phyloP scores from a whole-genome alignment of 345 rosid genomes.

The Geranium rotundifolium region DNA sequence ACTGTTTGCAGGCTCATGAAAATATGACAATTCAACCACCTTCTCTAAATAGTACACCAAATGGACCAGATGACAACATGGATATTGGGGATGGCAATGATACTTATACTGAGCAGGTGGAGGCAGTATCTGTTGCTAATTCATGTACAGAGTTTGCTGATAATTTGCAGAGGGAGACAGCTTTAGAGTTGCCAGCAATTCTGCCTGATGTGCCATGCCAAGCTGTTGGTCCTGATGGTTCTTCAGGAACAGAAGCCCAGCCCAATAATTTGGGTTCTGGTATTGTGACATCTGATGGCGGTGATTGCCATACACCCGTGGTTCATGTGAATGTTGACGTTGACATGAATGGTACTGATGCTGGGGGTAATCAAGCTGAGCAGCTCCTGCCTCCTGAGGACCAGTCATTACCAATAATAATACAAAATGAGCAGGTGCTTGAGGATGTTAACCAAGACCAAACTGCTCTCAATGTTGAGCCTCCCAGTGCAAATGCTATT shows the following conservation, averaged over 20 bases:
- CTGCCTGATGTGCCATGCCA: conserved; percentile 20
- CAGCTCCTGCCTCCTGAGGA: conserved; percentile 31
- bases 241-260: conserved; percentile 18
- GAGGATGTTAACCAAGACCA: conserved; percentile 48
- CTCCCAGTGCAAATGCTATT: conserved; percentile 57
- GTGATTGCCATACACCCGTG: conserved; percentile 17
- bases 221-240: conserved; percentile 18
- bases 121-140: conserved; percentile 26
- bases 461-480: conserved; percentile 26
- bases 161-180: conserved; percentile 10
- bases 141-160: conserved; percentile 31
- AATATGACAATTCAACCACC: conserved; percentile 36
- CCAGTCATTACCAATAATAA: conserved; percentile 18
- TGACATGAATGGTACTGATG: conserved; percentile 60
- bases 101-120: conserved; percentile 30
- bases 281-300: conserved; percentile 21
- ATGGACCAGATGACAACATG: conserved; percentile 46
- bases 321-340: conserved; percentile 42
- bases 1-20: conserved; percentile 3
- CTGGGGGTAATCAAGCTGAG: conserved; percentile 42
- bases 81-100: conserved; percentile 60
- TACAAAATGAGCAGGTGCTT: conserved; percentile 26
- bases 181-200: conserved; percentile 27
- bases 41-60: conserved; percentile 39
- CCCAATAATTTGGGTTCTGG: conserved; percentile 19